Evolutionary conservation across 371 early-diverging fungal species (phyloP).

Genomic region (Rhizopus delemar): DNA sequence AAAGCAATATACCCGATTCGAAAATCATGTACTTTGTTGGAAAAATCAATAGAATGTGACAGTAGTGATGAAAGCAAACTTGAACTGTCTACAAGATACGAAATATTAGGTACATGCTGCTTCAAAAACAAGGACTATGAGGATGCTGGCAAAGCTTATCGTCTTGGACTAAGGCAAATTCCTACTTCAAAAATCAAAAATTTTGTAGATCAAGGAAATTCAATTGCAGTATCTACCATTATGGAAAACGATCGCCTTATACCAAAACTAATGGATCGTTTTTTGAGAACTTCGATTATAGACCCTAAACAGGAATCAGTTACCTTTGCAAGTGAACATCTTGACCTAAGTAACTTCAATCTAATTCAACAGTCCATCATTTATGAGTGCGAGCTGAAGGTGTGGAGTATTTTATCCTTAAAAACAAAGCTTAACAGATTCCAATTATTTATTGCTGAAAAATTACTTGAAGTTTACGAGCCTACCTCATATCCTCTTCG

Average conservation of each 20-base stretch:
- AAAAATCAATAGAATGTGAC: constrained; percentile 29
- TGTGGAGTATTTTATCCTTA: constrained; percentile 27
- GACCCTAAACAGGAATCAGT: constrained; percentile 26
- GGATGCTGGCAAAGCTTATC: constrained; percentile 34
- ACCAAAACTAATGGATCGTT: constrained; percentile 47
- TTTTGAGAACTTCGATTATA: constrained; percentile 31
- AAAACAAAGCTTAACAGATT: constrained; percentile 25
- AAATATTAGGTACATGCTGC: constrained; percentile 39
- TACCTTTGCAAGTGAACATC: constrained; percentile 27
- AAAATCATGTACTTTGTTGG: constrained; percentile 39
- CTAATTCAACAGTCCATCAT: constrained; percentile 26
- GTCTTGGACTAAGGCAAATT: constrained; percentile 31
- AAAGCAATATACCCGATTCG: constrained; percentile 39
- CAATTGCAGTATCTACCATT: constrained; percentile 25
- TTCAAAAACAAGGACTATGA: constrained; percentile 33
- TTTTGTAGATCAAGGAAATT: constrained; percentile 29
- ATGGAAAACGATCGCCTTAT: constrained; percentile 30
- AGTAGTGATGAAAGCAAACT: constrained; percentile 27
- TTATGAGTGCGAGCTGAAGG: constrained; percentile 44
- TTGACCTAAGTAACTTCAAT: constrained; percentile 20
- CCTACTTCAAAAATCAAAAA: constrained; percentile 28
- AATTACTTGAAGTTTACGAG: constrained; percentile 31
- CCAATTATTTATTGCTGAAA: constrained; percentile 28
- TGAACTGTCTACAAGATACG: constrained; percentile 49
- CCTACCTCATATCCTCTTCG: constrained; percentile 35